Evolutionary conservation across 2,329 filamentous ascomycete species (phyloP).

Genomic region (Alternaria postmessia): DNA sequence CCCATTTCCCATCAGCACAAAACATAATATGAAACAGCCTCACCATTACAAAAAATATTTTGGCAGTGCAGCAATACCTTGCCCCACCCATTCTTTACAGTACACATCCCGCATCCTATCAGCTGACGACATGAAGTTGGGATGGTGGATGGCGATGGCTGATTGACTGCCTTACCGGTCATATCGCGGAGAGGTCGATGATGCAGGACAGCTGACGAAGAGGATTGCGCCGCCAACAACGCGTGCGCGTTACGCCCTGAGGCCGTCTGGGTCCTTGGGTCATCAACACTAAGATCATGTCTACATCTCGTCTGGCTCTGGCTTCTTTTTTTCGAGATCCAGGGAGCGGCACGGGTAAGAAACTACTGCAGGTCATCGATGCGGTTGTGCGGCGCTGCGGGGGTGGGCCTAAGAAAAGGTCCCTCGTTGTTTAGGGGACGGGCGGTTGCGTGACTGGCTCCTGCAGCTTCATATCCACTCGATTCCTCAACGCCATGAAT

Average conservation of each 20-base stretch:
- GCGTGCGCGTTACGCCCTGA: conserved; percentile 17
- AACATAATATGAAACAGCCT: conserved; percentile 24
- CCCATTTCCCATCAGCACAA: conserved; percentile 14
- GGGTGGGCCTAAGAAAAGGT: conserved; percentile 20
- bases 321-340: conserved; percentile 1
- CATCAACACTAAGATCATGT: background rate
- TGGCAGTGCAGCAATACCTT: conserved; percentile 4
- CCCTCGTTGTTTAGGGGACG: conserved; percentile 5
- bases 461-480: background rate
- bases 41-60: background rate
- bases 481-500: conserved; percentile 3
- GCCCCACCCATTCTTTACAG: conserved; percentile 1
- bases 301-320: background rate
- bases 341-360: conserved; percentile 13
- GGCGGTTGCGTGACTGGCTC: conserved; percentile 13
- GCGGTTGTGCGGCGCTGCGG: conserved; percentile 15
- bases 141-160: background rate
- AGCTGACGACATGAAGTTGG: conserved; percentile 12
- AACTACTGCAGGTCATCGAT: conserved; percentile 22
- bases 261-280: background rate
- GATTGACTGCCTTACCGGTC: background rate
- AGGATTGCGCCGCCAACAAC: conserved; percentile 19
- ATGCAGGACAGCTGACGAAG: conserved; percentile 6
- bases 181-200: background rate
- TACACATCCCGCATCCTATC: conserved; percentile 7